phyloP scores from a whole-genome alignment of 495 filamentous ascomycete genomes.

The Acidomyces sp. region DNA sequence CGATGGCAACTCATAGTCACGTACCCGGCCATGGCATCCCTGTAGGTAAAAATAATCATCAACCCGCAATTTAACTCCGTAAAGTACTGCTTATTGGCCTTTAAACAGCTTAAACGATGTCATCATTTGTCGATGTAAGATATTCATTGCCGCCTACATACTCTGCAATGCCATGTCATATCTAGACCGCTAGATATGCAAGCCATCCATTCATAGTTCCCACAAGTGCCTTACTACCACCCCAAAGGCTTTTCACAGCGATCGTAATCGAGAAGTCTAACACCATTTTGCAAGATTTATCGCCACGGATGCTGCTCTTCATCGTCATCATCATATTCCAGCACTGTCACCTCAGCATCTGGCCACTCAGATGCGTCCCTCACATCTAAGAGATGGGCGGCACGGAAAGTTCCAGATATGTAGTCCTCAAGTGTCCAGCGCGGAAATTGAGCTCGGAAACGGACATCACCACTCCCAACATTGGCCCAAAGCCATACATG shows the following conservation, averaged over 20 bases:
- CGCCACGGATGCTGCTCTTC: not conserved
- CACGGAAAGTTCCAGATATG: conserved; percentile 2
- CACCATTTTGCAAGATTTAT: not conserved
- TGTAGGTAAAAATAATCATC: too few species aligned
- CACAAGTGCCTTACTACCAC: too few species aligned
- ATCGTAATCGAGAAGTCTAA: not conserved
- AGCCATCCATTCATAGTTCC: too few species aligned
- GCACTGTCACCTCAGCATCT: not conserved
- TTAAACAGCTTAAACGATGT: too few species aligned
- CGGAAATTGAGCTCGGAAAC: not conserved
- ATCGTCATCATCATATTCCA: not conserved
- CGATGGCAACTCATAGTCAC: not conserved
- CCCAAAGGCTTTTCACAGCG: not conserved
- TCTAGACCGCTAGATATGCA: too few species aligned
- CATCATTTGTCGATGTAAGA: too few species aligned
- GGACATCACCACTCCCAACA: conserved; percentile 2
- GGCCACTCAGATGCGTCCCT: not conserved
- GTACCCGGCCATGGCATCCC: not conserved
- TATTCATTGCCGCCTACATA: too few species aligned
- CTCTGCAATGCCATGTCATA: too few species aligned
- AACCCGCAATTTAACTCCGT: too few species aligned
- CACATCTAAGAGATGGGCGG: not conserved
- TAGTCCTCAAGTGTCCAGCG: conserved; percentile 15
- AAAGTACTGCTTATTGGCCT: too few species aligned
- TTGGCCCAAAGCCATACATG: conserved; percentile 15